phyloP scores from a whole-genome alignment of 352 stramenopile species.

The Phytopythium chamaehyphon region DNA sequence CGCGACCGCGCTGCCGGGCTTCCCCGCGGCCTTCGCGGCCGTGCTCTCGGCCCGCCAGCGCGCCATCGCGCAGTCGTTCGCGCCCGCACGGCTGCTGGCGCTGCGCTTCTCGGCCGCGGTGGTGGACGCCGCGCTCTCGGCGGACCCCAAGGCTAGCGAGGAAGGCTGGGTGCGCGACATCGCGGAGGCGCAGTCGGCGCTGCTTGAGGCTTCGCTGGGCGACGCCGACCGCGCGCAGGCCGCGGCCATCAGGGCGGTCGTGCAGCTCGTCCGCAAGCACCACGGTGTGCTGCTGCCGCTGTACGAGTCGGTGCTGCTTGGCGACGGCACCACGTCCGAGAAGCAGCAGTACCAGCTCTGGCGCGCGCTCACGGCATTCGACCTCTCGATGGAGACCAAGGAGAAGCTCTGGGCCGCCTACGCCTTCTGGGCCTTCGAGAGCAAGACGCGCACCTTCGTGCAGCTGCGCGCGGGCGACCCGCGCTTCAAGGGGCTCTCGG shows the following conservation, averaged over 20 bases:
- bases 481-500: conserved; percentile 51
- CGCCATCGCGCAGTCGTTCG: conserved; percentile 47
- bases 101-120: conserved; percentile 57
- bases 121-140: conserved; percentile 26
- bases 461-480: conserved; percentile 30
- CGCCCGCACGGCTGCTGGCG: conserved; percentile 40
- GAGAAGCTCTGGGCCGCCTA: conserved; percentile 55
- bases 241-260: conserved; percentile 35
- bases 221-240: conserved; percentile 43
- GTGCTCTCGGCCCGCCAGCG: conserved; percentile 39
- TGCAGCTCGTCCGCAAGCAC: conserved; percentile 44
- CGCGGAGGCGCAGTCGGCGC: conserved; percentile 31
- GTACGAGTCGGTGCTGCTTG: conserved; percentile 32
- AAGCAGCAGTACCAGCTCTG: conserved; percentile 59
- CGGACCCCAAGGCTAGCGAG: conserved; percentile 2
- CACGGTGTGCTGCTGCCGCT: conserved; percentile 25
- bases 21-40: conserved; percentile 43
- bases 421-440: conserved; percentile 73
- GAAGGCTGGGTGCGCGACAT: conserved; percentile 47
- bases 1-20: conserved; percentile 26
- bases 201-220: conserved; percentile 55
- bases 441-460: conserved; percentile 51
- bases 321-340: conserved; percentile 19
- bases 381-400: conserved; percentile 24
- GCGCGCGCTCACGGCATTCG: conserved; percentile 35